phyloP scores from a whole-genome alignment of 164 flowering plant species.

The Amborella trichopoda region DNA sequence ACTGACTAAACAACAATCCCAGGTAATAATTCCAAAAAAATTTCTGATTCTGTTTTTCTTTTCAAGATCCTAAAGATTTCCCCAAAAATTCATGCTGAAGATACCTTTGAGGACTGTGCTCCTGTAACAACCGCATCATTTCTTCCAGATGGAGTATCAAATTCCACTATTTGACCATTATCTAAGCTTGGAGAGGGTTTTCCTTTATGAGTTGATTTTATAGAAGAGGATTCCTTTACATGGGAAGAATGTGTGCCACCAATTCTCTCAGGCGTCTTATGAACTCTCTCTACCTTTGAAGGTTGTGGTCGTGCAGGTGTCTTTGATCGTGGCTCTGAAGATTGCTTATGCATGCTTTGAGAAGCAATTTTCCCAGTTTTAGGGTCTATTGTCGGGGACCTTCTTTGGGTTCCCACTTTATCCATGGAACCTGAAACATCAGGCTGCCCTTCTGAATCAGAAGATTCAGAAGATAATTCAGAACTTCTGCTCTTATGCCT shows the following conservation, averaged over 20 bases:
- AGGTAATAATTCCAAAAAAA: too few relatives aligned
- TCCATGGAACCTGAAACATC: too few relatives aligned
- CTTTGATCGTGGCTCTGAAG: conserved; percentile 15
- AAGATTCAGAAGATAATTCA: too few relatives aligned
- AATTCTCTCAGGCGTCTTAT: conserved; percentile 8
- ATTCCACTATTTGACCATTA: conserved; percentile 10
- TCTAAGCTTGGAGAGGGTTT: background rate
- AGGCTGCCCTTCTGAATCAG: too few relatives aligned
- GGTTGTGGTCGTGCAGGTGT: conserved; percentile 10
- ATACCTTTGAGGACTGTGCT: too few relatives aligned
- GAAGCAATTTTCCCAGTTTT: too few relatives aligned
- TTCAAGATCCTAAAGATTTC: too few relatives aligned
- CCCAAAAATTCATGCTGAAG: too few relatives aligned
- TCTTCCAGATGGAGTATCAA: conserved; percentile 10
- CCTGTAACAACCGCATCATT: conserved; percentile 4
- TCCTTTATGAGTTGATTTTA: conserved; percentile 3
- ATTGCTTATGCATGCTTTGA: background rate
- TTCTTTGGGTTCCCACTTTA: background rate
- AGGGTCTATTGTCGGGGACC: too few relatives aligned
- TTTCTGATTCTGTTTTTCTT: too few relatives aligned
- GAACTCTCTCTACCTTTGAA: conserved; percentile 19
- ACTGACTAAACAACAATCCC: too few relatives aligned
- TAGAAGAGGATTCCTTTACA: conserved; percentile 8
- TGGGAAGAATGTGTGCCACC: conserved; percentile 7
- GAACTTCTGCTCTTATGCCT: too few relatives aligned